A percentile compares a stretch with the other conserved stretches of the same genome.
phyloP scores from a whole-genome alignment of 2,329 filamentous ascomycete genomes.

The Chaetomiaceae sp. region DNA sequence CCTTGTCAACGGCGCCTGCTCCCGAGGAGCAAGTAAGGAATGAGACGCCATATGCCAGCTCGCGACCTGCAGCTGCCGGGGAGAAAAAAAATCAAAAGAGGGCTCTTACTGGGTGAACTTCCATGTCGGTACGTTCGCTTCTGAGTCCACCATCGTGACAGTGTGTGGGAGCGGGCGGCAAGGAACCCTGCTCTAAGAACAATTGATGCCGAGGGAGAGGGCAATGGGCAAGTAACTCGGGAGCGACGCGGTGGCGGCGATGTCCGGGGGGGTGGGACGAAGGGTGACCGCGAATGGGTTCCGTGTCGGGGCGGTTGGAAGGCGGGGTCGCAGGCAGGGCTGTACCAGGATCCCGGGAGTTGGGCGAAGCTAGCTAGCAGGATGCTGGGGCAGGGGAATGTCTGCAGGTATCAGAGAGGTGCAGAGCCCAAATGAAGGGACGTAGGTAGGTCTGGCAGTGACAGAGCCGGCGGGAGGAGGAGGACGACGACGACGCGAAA shows the following conservation, averaged over 20 bases:
- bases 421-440: neutral
- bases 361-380: slow-evolving; percentile 14
- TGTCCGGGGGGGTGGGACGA: slow-evolving; percentile 2
- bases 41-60: no score
- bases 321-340: slow-evolving; percentile 14
- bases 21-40: no score
- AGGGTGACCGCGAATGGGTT: slow-evolving; percentile 7
- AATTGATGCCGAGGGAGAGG: slow-evolving; percentile 8
- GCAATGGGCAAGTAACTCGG: slow-evolving; percentile 6
- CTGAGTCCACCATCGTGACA: slow-evolving; percentile 89
- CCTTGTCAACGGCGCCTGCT: no score
- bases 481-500: slow-evolving; percentile 11
- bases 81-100: slow-evolving; percentile 10
- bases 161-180: slow-evolving; percentile 23
- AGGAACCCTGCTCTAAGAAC: slow-evolving; percentile 25
- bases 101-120: slow-evolving; percentile 95
- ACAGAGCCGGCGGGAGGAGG: slow-evolving; percentile 2
- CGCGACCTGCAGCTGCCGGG: neutral
- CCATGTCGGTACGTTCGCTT: slow-evolving; percentile 92
- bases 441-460: slow-evolving; percentile 1
- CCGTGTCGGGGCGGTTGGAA: slow-evolving; percentile 12
- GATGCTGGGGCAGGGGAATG: slow-evolving; percentile 8
- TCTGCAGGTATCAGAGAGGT: slow-evolving; percentile 4
- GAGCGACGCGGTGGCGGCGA: slow-evolving; percentile 9
- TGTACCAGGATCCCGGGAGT: slow-evolving; percentile 10